Evolutionary conservation across 176 grass and related monocot genomes (phyloP).

Genomic region (Sorghum bicolor): Sorghum_bicolor_NCBIv3 NC_012876.2:65358001-65358500

Average conservation of each 20-base stretch:
- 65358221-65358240: constrained; percentile 14
- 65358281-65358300: neutral
- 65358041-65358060: constrained; percentile 68
- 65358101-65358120: constrained; percentile 67
- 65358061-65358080: constrained; percentile 70
- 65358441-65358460: neutral
- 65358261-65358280: neutral
- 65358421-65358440: neutral
- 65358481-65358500: neutral
- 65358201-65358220: constrained; percentile 76
- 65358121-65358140: constrained; percentile 79
- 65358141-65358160: constrained; percentile 53
- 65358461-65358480: neutral
- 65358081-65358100: constrained; percentile 70
- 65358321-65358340: neutral
- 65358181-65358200: constrained; percentile 70
- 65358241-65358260: neutral
- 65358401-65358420: neutral
- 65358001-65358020: constrained; percentile 83
- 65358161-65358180: constrained; percentile 57
- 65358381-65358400: neutral
- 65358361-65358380: neutral
- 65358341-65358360: neutral
- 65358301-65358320: neutral
- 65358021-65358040: constrained; percentile 55